phyloP scores from a whole-genome alignment of 129 eudicot species.

The Helianthus tuberosus region DNA sequence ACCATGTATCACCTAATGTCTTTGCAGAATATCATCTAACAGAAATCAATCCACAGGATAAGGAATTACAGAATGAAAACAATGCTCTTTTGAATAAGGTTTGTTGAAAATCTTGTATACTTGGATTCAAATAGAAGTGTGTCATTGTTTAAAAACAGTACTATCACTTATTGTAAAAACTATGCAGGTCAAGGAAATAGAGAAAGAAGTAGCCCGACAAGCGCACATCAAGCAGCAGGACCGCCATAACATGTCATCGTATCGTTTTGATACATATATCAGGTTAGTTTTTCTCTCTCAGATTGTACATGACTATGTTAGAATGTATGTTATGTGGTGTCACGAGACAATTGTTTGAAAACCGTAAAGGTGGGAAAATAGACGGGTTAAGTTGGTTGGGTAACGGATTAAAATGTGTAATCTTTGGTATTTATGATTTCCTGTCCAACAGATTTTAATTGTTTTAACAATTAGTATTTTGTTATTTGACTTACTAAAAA shows the following conservation, averaged over 20 bases:
- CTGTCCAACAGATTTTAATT: too few species aligned
- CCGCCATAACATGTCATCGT: constrained; percentile 24
- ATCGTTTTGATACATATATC: constrained; percentile 25
- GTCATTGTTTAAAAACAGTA: not conserved
- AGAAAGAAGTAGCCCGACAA: constrained; percentile 38
- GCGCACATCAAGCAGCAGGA: constrained; percentile 36
- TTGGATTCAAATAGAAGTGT: not conserved
- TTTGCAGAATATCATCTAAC: not conserved
- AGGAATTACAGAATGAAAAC: constrained; percentile 70
- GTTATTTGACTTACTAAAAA: too few species aligned
- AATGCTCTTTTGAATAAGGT: constrained; percentile 61
- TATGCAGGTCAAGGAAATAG: constrained; percentile 56
- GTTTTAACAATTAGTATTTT: too few species aligned
- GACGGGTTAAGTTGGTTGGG: not conserved
- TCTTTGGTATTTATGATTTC: too few species aligned
- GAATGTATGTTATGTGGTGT: too few species aligned
- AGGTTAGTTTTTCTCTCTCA: constrained; percentile 38
- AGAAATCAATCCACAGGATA: constrained; percentile 45
- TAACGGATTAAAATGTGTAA: too few species aligned
- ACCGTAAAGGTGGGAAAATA: not conserved
- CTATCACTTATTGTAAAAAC: not conserved
- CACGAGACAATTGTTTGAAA: not conserved
- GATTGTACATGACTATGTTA: too few species aligned
- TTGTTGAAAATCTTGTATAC: not conserved
- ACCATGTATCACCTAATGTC: not conserved